Conservation (phyloP, 768 basidiomycete genomes). For the Suillus placidus region DNA sequence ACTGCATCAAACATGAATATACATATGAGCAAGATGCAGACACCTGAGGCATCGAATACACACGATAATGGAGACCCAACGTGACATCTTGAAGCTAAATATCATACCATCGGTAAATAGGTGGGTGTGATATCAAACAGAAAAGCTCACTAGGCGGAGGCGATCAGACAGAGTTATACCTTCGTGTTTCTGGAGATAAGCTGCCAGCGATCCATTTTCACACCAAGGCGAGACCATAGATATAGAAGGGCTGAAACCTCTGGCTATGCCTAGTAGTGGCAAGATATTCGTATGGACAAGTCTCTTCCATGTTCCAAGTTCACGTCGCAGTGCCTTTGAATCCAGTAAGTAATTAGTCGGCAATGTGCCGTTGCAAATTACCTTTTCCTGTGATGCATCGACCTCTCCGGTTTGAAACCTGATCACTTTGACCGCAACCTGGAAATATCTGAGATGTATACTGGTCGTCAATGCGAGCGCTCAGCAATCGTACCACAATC, state of each 20-base stretch:
- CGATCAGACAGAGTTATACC: background rate
- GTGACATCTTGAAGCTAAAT: background rate
- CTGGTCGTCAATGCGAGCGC: background rate
- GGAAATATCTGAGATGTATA: background rate
- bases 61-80: background rate
- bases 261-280: slow-evolving; percentile 32
- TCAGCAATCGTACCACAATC: background rate
- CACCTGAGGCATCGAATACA: background rate
- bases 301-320: slow-evolving; percentile 26
- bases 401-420: background rate
- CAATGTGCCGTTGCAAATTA: background rate
- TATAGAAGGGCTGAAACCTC: slow-evolving; percentile 31
- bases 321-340: slow-evolving; percentile 29
- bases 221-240: slow-evolving; percentile 40
- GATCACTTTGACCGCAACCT: slow-evolving; percentile 11
- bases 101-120: background rate
- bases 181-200: slow-evolving; percentile 21
- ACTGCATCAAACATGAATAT: background rate
- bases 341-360: background rate
- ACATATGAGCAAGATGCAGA: background rate
- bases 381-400: background rate
- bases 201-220: slow-evolving; percentile 26
- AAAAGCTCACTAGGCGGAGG: slow-evolving; percentile 1
- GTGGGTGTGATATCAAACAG: background rate
- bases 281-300: slow-evolving; percentile 31